Evolutionary conservation across 129 eudicot genomes (phyloP).

Genomic region (Sambucus nigra): DNA sequence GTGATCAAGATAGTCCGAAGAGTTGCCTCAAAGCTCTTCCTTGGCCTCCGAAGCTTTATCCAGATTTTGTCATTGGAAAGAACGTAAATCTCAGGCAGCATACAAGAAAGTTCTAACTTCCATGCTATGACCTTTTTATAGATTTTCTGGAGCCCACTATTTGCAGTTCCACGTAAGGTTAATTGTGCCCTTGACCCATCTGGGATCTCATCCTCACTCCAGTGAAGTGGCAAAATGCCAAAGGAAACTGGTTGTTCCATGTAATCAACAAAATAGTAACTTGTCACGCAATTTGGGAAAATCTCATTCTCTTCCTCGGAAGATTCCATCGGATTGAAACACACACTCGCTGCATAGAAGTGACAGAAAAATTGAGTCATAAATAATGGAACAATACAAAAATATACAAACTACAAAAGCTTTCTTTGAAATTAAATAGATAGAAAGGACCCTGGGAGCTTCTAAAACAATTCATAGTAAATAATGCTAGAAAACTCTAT

Average conservation of each 20-base stretch:
- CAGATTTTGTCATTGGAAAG: constrained; percentile 39
- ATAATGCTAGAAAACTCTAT: no score
- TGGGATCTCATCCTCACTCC: constrained; percentile 21
- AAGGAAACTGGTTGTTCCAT: constrained; percentile 28
- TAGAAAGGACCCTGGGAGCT: no score
- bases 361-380: background rate
- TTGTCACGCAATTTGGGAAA: constrained; percentile 33
- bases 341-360: background rate
- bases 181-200: constrained; percentile 3
- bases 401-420: no score
- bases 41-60: constrained; percentile 47
- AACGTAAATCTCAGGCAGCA: constrained; percentile 42
- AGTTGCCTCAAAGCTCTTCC: constrained; percentile 23
- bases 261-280: constrained; percentile 32
- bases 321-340: constrained; percentile 27
- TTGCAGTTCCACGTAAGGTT: constrained; percentile 40
- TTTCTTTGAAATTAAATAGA: no score
- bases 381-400: no score
- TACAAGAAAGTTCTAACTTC: constrained; percentile 42
- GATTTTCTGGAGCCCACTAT: constrained; percentile 30
- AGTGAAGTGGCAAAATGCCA: constrained; percentile 40
- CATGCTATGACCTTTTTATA: constrained; percentile 52
- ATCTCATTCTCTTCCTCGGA: constrained; percentile 76
- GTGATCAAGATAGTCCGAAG: constrained; percentile 35
- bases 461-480: no score